Conservation (phyloP, 78 protist genomes). For the Chrysochromulina tobinii region DNA sequence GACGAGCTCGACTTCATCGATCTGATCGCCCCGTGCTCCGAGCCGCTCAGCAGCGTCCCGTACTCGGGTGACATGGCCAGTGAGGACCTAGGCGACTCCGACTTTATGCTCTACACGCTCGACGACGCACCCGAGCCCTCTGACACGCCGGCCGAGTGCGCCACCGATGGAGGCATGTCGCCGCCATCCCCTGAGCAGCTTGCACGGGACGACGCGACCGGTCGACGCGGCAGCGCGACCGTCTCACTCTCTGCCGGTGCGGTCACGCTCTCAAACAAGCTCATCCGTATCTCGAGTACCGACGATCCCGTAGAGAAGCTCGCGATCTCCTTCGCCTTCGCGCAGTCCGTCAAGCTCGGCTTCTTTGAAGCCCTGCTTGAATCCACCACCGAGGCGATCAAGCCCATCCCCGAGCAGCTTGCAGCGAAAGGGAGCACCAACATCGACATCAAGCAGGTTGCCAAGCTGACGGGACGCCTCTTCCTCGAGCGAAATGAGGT, state of each 20-base stretch:
- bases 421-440: not conserved
- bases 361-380: not conserved
- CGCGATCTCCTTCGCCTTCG: conserved; percentile 27
- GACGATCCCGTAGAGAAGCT: not conserved
- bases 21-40: not conserved
- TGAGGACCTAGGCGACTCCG: no score
- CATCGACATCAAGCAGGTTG: not conserved
- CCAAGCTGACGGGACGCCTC: not conserved
- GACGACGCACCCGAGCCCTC: no score
- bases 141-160: no score
- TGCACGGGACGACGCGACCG: no score
- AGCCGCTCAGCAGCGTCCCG: not conserved
- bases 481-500: conserved; percentile 5
- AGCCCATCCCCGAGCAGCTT: not conserved
- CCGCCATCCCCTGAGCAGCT: no score
- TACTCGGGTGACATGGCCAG: no score
- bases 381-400: not conserved
- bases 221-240: no score
- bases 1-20: not conserved
- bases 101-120: no score
- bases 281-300: not conserved
- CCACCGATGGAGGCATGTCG: no score
- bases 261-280: not conserved
- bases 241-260: no score
- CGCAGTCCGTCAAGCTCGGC: not conserved